Conservation (phyloP, 768 basidiomycete species). For the Tephrocybe sp. region DNA sequence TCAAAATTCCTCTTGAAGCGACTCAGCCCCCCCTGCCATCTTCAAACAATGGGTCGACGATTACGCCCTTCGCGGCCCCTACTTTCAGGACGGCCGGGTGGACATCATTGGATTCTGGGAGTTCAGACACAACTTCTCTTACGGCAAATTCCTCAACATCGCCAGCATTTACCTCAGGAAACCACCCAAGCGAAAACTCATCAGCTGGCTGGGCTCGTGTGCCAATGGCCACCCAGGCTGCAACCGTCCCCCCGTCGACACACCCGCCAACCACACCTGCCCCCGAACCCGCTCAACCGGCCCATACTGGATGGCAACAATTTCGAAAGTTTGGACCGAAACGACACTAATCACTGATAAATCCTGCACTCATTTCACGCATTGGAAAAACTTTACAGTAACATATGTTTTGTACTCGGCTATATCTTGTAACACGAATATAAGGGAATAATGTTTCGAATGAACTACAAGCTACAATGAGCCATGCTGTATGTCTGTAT, state of each 20-base stretch:
- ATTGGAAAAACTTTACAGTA: background rate
- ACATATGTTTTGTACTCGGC: background rate
- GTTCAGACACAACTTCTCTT: slow-evolving; percentile 21
- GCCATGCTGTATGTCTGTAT: slow-evolving; percentile 20
- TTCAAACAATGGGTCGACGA: slow-evolving; percentile 10
- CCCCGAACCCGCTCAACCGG: slow-evolving; percentile 25
- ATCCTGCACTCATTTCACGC: background rate
- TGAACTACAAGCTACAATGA: slow-evolving; percentile 51
- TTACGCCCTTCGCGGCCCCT: slow-evolving; percentile 30
- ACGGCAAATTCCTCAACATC: slow-evolving; percentile 15
- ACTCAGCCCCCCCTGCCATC: slow-evolving; percentile 10
- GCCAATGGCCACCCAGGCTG: background rate
- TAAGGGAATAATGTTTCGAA: slow-evolving; percentile 16
- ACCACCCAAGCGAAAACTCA: slow-evolving; percentile 3
- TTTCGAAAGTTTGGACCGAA: slow-evolving; percentile 43
- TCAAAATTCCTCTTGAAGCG: slow-evolving; percentile 4
- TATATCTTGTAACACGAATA: slow-evolving; percentile 8
- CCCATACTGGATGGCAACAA: slow-evolving; percentile 56
- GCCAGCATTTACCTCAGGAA: slow-evolving; percentile 14
- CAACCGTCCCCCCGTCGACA: background rate
- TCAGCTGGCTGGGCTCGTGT: slow-evolving; percentile 5
- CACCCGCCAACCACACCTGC: slow-evolving; percentile 5
- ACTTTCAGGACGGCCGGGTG: slow-evolving; percentile 62
- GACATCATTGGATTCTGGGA: slow-evolving; percentile 60
- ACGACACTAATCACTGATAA: slow-evolving; percentile 16